Evolutionary conservation across 495 filamentous ascomycete species (phyloP), one percentile per base, ranked within the genome.

Genomic region (Chaetomium tenue): DNA sequence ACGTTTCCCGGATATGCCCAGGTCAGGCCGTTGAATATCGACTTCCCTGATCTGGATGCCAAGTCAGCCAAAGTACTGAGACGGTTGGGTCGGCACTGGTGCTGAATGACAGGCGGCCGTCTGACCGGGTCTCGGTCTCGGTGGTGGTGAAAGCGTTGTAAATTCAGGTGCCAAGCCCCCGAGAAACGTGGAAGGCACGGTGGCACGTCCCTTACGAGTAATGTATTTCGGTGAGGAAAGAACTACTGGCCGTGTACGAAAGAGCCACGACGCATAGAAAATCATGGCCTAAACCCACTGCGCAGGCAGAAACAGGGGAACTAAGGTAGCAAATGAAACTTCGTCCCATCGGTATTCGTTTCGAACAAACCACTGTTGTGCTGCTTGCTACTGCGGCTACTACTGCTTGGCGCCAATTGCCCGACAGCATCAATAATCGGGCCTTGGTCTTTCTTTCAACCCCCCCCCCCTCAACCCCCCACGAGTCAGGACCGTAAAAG

Each of bases 111-210:
- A 47, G 30, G 44, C 42, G 5, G 42, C 54, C 28, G 20, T 56
- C 12, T 20, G 12, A 23, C 23, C 55, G 22, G 55, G 55, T 28
- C 55, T 59, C 18, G 33, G 53, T 46, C 54, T n/a, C 28, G 46
- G 55, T 61, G 55, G 48, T 42, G 61, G 26, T 39, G n/a, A 22
- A 44, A 52, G 53, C 28, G 30, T n/a, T n/a, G n/a, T 39, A 50
- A 33, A 59, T 44, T 22, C 46, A 48, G 63, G 63, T 25, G 63
- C 63, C 63, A 64, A 64, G 63, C 26, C 20, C 33, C 20, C 12
- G 15, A 2, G 1, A 26, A 33, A 20, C 23, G 25, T 48, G 55
- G 63, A 44, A 44, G 5, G 13, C 40, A 15, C 40, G 40, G 40
- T 18, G 16, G 40, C 40, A 44, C 40, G 40, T 44, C 40, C 40